Base-by-base conservation (phyloP, 2,329 filamentous ascomycete species). In the Stagonosporopsis cucurbitacearum region DNA sequence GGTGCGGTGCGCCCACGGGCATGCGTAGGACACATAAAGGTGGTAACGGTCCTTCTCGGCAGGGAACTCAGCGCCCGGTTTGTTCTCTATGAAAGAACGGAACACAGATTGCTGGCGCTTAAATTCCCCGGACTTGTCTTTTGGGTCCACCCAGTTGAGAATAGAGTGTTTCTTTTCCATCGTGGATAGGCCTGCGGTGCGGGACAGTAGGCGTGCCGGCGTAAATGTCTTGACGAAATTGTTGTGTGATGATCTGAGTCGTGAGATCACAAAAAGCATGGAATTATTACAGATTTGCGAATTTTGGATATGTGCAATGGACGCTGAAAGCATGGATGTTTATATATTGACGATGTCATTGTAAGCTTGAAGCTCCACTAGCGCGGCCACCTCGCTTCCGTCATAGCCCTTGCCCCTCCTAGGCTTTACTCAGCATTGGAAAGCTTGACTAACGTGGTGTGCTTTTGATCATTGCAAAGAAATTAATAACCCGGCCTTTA, bases 21-120 rank as follows among this genome's bases (percentile, higher is more conserved):
- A 97, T 6, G 93, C 93, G 77, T 96, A 96, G 69, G 89, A 94
- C 64, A 96, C 89, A 73, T 94, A 99, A 67, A 99, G 86, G 78
- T 99, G 95, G 75, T 99, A 99, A 52, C 95, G 85, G 49, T 85
- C 91, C 78, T 91, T 91, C 78, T 98, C 94, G 0, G 92, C 85
- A 5, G 92, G 90, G 66, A 92, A 97, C 74, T 88, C 79, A 5
- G 91, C 88, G 37, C 85, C 88, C 1, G 86, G 77, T 65, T 91
- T 85, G 60, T 83, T 85, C 28, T 89, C 91, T 75, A 96, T 90
- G 76, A 81, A 90, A 75, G 89, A 86, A 56, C 95, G 87, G 79
- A 98, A 98, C 51, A 86, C 84, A 58, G 91, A 95, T 60, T 84
- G 82, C 75, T 92, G 90, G 59, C 94, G 88, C 80, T 96, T 96